phyloP scores from a whole-genome alignment of 2,329 filamentous ascomycete species.

The Ophiocordyceps sinensis region DNA sequence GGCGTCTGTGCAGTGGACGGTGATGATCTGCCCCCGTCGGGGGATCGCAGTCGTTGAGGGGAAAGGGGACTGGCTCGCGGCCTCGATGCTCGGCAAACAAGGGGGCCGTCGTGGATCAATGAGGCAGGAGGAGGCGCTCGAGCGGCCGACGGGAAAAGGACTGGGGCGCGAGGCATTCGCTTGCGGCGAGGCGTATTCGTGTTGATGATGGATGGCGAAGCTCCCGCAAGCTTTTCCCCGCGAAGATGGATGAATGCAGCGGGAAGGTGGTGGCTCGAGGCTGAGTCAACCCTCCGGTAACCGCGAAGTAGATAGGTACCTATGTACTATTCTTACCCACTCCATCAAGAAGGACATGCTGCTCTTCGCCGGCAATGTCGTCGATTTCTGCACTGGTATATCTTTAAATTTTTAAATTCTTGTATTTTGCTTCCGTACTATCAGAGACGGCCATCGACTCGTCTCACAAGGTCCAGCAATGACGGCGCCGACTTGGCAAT shows the following conservation, averaged over 20 bases:
- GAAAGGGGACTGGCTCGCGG: not conserved
- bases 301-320: too few relatives aligned
- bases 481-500: too few relatives aligned
- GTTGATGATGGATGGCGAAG: constrained; percentile 4
- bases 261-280: not conserved
- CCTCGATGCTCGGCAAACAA: not conserved
- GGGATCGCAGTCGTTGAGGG: not conserved
- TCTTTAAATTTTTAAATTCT: too few relatives aligned
- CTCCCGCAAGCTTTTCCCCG: constrained; percentile 4
- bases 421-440: too few relatives aligned
- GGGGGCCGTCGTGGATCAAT: not conserved
- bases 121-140: not conserved
- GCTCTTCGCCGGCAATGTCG: too few relatives aligned
- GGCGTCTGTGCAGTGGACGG: not conserved
- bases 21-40: not conserved
- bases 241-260: constrained; percentile 2
- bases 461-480: too few relatives aligned
- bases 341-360: too few relatives aligned
- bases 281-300: too few relatives aligned
- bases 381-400: too few relatives aligned
- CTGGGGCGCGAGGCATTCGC: not conserved
- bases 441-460: too few relatives aligned
- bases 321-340: too few relatives aligned
- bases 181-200: not conserved
- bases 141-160: not conserved